A percentile compares a stretch with the other conserved stretches of the same genome.
These are phyloP conservation scores for Trichoderma erinaceum DNA, from an alignment of 495 filamentous ascomycete genomes.

Conservation along the genomic window DNA sequence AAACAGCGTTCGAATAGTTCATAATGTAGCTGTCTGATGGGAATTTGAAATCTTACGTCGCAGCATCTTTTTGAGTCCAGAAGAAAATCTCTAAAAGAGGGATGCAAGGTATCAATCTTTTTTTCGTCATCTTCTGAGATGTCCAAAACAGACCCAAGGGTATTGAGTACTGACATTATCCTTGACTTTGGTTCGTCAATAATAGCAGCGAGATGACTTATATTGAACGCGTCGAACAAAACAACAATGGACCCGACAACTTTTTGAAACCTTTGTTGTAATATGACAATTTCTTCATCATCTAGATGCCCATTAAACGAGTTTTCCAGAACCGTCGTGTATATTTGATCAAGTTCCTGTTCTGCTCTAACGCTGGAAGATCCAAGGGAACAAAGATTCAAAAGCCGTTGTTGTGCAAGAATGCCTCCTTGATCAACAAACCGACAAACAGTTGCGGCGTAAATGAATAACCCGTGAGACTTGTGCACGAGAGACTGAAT, in stretches of 20 bases:
- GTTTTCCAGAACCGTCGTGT: conserved; percentile 25
- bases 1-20: conserved; percentile 25
- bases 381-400: background rate
- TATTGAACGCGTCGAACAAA: conserved; percentile 29
- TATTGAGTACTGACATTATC: conserved; percentile 22
- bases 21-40: conserved; percentile 1
- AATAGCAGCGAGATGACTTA: conserved; percentile 23
- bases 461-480: conserved; percentile 41
- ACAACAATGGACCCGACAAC: conserved; percentile 29
- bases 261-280: background rate
- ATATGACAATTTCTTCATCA: conserved; percentile 20
- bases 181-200: conserved; percentile 16
- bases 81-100: conserved; percentile 50
- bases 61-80: conserved; percentile 30
- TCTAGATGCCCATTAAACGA: background rate
- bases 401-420: conserved; percentile 18
- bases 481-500: conserved; percentile 32
- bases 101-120: conserved; percentile 39
- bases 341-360: conserved; percentile 24
- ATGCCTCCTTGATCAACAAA: conserved; percentile 24
- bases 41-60: conserved; percentile 33
- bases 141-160: conserved; percentile 32
- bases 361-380: background rate
- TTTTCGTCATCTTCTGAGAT: conserved; percentile 25
- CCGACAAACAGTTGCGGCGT: conserved; percentile 35